A percentile compares a stretch with the other conserved stretches of the same genome.
These are phyloP conservation scores for Hanseniaspora clermontiae DNA, from an alignment of 805 yeast species.

Conservation along the genomic window DNA sequence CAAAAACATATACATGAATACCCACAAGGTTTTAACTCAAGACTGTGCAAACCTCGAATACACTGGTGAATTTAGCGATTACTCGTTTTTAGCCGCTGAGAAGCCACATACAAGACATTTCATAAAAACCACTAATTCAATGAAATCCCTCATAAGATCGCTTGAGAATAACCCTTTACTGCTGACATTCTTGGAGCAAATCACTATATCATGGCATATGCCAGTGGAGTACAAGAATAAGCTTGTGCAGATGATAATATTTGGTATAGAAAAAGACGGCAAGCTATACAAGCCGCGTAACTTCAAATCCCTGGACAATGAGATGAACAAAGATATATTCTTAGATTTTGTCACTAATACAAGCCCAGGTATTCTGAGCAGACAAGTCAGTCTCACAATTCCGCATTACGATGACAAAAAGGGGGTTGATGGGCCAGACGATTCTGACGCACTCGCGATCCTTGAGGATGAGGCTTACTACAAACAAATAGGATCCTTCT, in stretches of 20 bases:
- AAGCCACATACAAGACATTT: background rate
- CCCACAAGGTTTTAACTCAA: background rate
- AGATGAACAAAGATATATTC: conserved; percentile 4
- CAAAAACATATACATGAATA: conserved; percentile 9
- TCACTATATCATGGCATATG: conserved; percentile 9
- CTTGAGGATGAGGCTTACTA: background rate
- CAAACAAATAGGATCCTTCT: background rate
- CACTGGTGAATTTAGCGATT: background rate
- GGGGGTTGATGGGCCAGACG: background rate
- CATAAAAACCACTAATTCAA: background rate
- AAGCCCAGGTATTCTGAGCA: background rate
- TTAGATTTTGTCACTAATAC: background rate
- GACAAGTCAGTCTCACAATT: background rate
- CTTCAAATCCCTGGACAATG: conserved; percentile 8
- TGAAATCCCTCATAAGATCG: background rate
- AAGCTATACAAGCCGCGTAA: background rate
- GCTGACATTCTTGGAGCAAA: background rate
- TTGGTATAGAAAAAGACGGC: background rate
- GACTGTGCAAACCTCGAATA: background rate
- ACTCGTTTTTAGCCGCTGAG: background rate
- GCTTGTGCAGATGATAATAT: background rate
- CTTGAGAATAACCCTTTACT: background rate
- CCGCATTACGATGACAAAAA: background rate
- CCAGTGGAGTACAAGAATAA: background rate
- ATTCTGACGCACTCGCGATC: background rate